Evolutionary conservation across 1,284 basidiomycete genomes (phyloP).

Genomic region (Leccinum insolens): DNA sequence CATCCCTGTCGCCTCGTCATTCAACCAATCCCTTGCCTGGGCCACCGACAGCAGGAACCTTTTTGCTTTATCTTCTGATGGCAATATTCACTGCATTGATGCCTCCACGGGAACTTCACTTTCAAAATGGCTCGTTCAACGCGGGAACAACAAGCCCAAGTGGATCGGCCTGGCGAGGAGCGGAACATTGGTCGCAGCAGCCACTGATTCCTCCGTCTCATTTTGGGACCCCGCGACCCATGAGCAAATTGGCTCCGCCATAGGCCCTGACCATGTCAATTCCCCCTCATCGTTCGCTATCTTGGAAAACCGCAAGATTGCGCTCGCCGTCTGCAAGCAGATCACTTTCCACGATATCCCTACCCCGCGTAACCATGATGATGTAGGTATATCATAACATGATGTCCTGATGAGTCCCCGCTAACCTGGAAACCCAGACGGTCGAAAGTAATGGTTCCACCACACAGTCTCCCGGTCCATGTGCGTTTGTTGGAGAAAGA

Average conservation of each 20-base stretch:
- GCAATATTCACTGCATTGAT: neutral
- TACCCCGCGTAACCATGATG: neutral
- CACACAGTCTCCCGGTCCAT: neutral
- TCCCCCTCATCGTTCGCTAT: too few relatives aligned
- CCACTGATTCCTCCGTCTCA: neutral
- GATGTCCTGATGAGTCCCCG: neutral
- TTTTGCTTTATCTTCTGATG: neutral
- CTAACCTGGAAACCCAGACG: neutral
- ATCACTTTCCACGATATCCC: neutral
- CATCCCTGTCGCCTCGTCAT: neutral
- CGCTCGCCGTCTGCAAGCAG: neutral
- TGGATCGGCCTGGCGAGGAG: neutral
- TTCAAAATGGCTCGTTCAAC: neutral
- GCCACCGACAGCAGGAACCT: neutral
- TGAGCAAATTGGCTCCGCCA: neutral
- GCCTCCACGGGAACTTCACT: neutral
- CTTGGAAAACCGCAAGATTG: neutral
- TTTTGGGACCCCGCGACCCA: neutral
- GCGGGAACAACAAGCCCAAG: neutral
- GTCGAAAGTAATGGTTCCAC: neutral
- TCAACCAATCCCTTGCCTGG: neutral
- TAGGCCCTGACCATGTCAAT: neutral
- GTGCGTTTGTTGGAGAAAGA: neutral
- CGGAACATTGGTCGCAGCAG: neutral
- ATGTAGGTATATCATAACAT: neutral